Evolutionary conservation across 1,284 basidiomycete species (phyloP), one percentile per base, ranked within the genome.

Genomic region (Anthracocystis walkeri): DNA sequence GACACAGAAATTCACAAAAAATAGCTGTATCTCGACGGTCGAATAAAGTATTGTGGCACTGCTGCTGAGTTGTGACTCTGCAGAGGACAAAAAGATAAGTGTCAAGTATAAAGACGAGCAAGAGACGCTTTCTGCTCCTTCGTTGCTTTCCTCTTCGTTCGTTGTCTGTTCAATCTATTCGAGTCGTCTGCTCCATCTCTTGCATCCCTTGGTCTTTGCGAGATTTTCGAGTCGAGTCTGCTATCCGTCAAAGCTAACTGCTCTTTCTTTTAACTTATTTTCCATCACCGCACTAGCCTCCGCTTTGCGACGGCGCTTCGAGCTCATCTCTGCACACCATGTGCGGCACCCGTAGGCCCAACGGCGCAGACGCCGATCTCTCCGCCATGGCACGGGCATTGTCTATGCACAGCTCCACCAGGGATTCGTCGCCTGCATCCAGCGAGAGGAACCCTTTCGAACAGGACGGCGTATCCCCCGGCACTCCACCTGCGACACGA

Each of bases 401-500:
- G n/a, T 62, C 58, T 31, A 52, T 72, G 53, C 41, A 66, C 18
- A 21, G 55, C n/a, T 66, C 68, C 35, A 68, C 62, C 33, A 50
- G 62, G 14, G 65, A 77, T 23, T 63, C 74, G 7, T 73, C 75
- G 7, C 66, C 75, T 16, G 66, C 65, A 14, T 73, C 70, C 2
- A 73, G 65, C 57, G 75, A 77, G 12, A 52, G 65, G 20, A 53
- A 54, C 45, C 53, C 69, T 41, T 69, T 73, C 45, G 76, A 72
- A 21, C 58, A 58, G 21, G 61, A 59, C 40, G 56, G 54, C 21
- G 50, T 45, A 11, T 57, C 62, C 5, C 56, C 61, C 20, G 65
- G 56, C 14, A 80, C 77, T 11, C 78, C 74, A 3, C 77, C 77
- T 29, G 64, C 60, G 2, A 58, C 62, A 29, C 60, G 75, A 11